Conservation (phyloP, 225 moss, liverwort and hornwort species). For the Ulota crispa region DNA sequence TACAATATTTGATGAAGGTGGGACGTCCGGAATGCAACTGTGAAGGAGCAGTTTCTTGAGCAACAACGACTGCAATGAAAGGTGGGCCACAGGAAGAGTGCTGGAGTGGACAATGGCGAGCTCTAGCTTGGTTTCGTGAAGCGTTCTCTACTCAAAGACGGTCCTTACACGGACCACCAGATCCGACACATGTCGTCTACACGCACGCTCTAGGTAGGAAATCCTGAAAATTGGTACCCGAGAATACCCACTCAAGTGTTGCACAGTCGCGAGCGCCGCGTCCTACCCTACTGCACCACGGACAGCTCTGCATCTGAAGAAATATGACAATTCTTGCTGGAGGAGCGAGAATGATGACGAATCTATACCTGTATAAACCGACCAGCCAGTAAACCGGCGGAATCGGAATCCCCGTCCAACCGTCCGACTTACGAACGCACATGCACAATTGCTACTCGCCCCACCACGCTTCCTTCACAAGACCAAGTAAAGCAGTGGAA, state of each 20-base stretch:
- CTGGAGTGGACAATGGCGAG: not conserved
- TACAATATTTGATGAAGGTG: not conserved
- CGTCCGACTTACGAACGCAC: not conserved
- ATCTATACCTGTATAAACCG: not conserved
- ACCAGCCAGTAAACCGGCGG: constrained; percentile 11
- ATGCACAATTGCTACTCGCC: not conserved
- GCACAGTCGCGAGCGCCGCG: constrained; percentile 17
- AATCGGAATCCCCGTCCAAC: constrained; percentile 8
- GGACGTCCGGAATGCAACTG: not conserved
- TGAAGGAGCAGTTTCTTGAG: not conserved
- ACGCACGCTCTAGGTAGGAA: not conserved
- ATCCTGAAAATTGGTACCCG: not conserved
- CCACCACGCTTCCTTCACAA: not conserved
- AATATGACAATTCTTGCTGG: not conserved
- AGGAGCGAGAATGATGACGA: not conserved
- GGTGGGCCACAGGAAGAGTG: constrained; percentile 34
- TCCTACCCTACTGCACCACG: not conserved
- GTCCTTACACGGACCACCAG: constrained; percentile 15
- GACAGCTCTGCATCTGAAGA: not conserved
- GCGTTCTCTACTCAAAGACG: not conserved
- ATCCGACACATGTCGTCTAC: not conserved
- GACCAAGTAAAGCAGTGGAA: not conserved
- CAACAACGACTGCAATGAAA: not conserved
- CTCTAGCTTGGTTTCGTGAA: constrained; percentile 26
- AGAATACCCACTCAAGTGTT: not conserved